phyloP scores from a whole-genome alignment of 805 yeast genomes.

The Starmerella vitae region DNA sequence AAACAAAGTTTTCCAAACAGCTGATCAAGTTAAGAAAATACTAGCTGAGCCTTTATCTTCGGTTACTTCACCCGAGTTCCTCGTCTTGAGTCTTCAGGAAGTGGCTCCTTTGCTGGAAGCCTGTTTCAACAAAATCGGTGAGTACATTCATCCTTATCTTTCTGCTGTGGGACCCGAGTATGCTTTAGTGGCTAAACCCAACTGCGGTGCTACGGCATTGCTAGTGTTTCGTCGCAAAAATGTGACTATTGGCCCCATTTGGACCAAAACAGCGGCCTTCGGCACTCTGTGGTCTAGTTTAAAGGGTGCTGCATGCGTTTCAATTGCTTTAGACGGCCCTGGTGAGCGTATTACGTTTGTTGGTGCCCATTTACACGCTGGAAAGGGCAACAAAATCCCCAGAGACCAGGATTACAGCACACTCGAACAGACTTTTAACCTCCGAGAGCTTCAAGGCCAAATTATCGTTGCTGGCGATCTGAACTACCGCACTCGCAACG shows the following conservation, averaged over 20 bases:
- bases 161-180: constrained; percentile 21
- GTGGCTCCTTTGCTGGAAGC: constrained; percentile 27
- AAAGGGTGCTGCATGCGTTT: constrained; percentile 53
- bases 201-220: constrained; percentile 25
- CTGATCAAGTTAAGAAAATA: constrained; percentile 4
- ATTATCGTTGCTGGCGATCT: constrained; percentile 73
- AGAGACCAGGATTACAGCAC: constrained; percentile 43
- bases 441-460: constrained; percentile 47
- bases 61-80: constrained; percentile 18
- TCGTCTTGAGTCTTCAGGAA: constrained; percentile 29
- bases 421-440: constrained; percentile 42
- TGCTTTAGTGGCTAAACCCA: constrained; percentile 13
- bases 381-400: constrained; percentile 46
- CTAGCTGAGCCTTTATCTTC: not conserved
- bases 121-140: constrained; percentile 20
- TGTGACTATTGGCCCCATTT: not conserved
- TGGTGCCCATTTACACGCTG: constrained; percentile 61
- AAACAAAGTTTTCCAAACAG: constrained; percentile 12
- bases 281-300: constrained; percentile 51
- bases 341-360: constrained; percentile 44
- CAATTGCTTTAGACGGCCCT: constrained; percentile 36
- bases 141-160: constrained; percentile 22
- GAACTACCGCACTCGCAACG: constrained; percentile 50
- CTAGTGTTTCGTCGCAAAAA: constrained; percentile 24
- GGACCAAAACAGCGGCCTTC: constrained; percentile 17